Conservation (phyloP, 2,329 filamentous ascomycete genomes). For the Botrytis squamosa region DNA sequence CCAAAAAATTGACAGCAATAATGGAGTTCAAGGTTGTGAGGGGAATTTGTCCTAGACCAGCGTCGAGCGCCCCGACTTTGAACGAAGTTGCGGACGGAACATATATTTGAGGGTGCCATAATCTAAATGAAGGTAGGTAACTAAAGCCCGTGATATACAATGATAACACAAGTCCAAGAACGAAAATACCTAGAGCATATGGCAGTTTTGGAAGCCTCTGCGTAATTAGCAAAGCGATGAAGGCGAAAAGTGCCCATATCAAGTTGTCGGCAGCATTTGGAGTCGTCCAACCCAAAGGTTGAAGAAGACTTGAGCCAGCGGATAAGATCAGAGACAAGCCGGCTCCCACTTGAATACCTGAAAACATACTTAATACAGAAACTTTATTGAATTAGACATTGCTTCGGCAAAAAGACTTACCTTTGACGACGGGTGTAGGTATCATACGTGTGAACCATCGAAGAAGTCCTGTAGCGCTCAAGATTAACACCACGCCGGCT, state of each 20-base stretch:
- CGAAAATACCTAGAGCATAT: constrained; percentile 73
- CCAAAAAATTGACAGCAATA: constrained; percentile 79
- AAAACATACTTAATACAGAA: background rate
- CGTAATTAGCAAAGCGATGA: constrained; percentile 67
- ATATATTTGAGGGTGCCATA: constrained; percentile 59
- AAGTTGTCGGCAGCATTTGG: constrained; percentile 73
- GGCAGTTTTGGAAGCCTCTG: constrained; percentile 66
- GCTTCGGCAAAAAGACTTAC: background rate
- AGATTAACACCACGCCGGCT: constrained; percentile 66
- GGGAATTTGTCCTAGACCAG: constrained; percentile 73
- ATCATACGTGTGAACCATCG: constrained; percentile 64
- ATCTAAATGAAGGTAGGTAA: constrained; percentile 50
- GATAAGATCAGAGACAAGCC: constrained; percentile 80
- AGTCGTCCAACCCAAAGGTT: constrained; percentile 64
- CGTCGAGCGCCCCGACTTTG: constrained; percentile 55
- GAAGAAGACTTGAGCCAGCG: constrained; percentile 67
- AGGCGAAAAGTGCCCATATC: constrained; percentile 72
- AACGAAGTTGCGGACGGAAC: constrained; percentile 48
- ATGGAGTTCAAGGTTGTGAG: constrained; percentile 92
- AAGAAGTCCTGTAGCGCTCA: constrained; percentile 78
- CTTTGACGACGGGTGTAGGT: constrained; percentile 85
- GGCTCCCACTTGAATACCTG: constrained; percentile 83
- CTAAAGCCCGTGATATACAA: constrained; percentile 44
- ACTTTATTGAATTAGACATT: background rate
- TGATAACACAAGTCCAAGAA: constrained; percentile 66